Evolutionary conservation across 2,329 filamentous ascomycete genomes (phyloP), one percentile per base, ranked within the genome.

Genomic region (Thelonectria blattea): DNA sequence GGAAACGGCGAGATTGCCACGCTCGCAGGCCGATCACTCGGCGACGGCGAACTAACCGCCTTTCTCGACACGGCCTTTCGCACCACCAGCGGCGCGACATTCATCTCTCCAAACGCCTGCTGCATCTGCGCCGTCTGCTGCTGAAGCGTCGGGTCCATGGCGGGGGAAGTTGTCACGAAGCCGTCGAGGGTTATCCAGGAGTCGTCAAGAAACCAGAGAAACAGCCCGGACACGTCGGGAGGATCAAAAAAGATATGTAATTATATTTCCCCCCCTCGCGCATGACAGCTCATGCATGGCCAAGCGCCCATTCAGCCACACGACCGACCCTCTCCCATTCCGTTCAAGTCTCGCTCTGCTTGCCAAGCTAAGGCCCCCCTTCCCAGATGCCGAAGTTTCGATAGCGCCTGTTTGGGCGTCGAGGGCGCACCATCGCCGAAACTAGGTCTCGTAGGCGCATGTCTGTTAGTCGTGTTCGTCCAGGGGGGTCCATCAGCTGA

Each of bases 51-150:
- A 2, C 17, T 18, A 17, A 58, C 30, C 10, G 59, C 30, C 32
- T 61, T 58, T 27, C 47, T 47, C n/a, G 41, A 20, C 6, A 58
- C 22, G 9, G 49, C n/a, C 34, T 41, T 58, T 11, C 43, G 56
- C 14, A 30, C 27, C 4, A 51, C 52, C 8, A 53, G 39, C n/a
- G 55, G 59, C 41, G 53, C 32, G 6, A 47, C 46, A 15, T 46
- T 56, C 58, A 55, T 47, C 22, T 42, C 45, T 17, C 32, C 47
- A 34, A 55, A 55, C 22, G 48, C 51, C 20, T 47, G 42, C 42
- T 52, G 52, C 34, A 51, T 54, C 41, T 60, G 57, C 14, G 42
- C 41, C 15, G 51, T 34, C 6, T 46, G 41, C 32, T 51, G 57
- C 20, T 46, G 53, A 3, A 46, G 37, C 6, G 53, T 14, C 27